These are phyloP conservation scores for Axilococcus clingmanii DNA, from an alignment of 139 green algal genomes.

Conservation along the genomic window DNA sequence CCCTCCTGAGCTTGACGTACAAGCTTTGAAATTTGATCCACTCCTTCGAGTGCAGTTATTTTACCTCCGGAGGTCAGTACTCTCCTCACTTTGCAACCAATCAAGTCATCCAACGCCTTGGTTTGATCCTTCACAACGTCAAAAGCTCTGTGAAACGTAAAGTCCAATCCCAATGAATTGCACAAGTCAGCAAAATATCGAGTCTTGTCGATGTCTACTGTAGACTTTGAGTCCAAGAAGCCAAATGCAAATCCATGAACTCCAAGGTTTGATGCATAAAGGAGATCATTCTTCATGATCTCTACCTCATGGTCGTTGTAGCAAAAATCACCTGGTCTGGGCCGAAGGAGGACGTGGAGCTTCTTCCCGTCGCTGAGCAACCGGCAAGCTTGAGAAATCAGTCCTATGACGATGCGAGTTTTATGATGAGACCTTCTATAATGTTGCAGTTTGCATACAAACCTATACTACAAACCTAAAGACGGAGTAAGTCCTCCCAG, in stretches of 20 bases:
- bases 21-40: conserved; percentile 6
- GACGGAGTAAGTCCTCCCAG: too few relatives aligned
- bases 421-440: too few relatives aligned
- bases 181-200: conserved; percentile 11
- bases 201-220: neutral
- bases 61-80: conserved; percentile 12
- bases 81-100: conserved; percentile 5
- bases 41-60: conserved; percentile 1
- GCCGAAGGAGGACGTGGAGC: conserved; percentile 20
- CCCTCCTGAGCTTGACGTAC: conserved; percentile 4
- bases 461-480: too few relatives aligned
- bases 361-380: too few relatives aligned
- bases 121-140: conserved; percentile 15
- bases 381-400: too few relatives aligned
- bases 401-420: too few relatives aligned
- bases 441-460: too few relatives aligned
- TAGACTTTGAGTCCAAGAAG: conserved; percentile 4
- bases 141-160: conserved; percentile 31
- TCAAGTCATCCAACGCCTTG: conserved; percentile 10
- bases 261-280: conserved; percentile 11
- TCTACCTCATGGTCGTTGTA: conserved; percentile 14
- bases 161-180: conserved; percentile 8
- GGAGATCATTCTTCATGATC: conserved; percentile 14
- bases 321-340: conserved; percentile 16
- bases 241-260: conserved; percentile 19